Evolutionary conservation across 169 alveolate genomes (phyloP), one percentile per base, ranked within the genome.

Genomic region (Toxoplasma gondii): DNA sequence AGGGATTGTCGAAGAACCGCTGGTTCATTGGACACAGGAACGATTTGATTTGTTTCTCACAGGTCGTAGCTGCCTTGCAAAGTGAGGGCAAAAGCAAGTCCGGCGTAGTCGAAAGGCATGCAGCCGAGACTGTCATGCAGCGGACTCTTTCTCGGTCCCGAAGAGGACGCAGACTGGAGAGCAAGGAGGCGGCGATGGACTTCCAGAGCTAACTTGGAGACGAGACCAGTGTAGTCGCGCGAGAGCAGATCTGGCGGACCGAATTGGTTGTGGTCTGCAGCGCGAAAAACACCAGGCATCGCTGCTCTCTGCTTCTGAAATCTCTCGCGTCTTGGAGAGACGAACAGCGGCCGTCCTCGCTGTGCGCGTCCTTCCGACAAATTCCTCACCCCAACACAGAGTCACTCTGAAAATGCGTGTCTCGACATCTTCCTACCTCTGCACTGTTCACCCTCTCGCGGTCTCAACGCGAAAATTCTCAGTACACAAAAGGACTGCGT

Each of bases 181-280:
- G 84, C 1, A n/a, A 44, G 45, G 43, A 49, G 38, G 78, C 84
- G 34, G 4, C 53, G 36, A 27, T 53, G 38, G 34, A 69, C 87
- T 17, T 88, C 83, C 45, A 64, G 58, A 10, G 87, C 93, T 12
- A 88, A n/a, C 36, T 44, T 81, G 1, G 34, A 19, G 58, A 88
- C 78, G n/a, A 88, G 41, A 43, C 93, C 93, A 2, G 87, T 67
- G 93, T 88, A 88, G 41, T 88, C 86, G 41, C 93, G 83, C 45
- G 93, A 88, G 58, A 88, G 87, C 29, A 39, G 16, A 34, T 39
- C 38, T 7, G 31, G 31, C 43, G 91, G 91, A 41, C 91, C 91
- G 74, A 84, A 84, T 22, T 27, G 43, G 74, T 84, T 84, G 69
- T 22, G 1, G 91, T 49, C 91, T 84, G 43, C 17, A 36, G 27